A percentile compares a stretch with the other conserved stretches of the same genome.
Conservation (phyloP, 331 rosid genomes). For the Pyracantha coccinea region DNA sequence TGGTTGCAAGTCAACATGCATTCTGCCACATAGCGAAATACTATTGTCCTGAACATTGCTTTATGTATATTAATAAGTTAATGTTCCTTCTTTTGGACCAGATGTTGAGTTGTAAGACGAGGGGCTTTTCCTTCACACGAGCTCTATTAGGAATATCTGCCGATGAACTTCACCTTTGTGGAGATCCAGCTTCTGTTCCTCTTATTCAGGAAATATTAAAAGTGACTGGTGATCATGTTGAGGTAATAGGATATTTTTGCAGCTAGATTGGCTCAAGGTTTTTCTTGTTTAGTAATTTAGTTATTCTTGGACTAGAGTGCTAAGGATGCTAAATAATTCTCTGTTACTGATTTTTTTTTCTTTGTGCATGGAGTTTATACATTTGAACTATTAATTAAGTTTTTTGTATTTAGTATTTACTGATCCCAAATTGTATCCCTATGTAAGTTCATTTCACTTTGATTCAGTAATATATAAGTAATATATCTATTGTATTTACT, state of each 20-base stretch:
- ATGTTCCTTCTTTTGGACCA: conserved; percentile 18
- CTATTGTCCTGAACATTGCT: neutral
- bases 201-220: conserved; percentile 74
- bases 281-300: neutral
- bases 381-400: neutral
- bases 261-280: neutral
- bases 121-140: conserved; percentile 88
- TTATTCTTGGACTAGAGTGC: neutral
- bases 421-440: neutral
- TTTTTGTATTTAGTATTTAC: neutral
- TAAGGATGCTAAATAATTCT: neutral
- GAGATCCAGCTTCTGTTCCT: conserved; percentile 87
- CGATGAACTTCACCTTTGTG: conserved; percentile 93
- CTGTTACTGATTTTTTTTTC: neutral
- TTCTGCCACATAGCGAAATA: neutral
- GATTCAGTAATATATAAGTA: neutral
- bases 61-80: neutral
- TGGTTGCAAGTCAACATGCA: neutral
- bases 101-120: conserved; percentile 88
- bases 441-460: neutral
- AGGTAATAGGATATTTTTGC: conserved; percentile 39
- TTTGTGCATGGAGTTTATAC: neutral
- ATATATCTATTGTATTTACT: neutral
- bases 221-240: conserved; percentile 75
- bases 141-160: conserved; percentile 89